These are phyloP conservation scores for Podospora sp. DNA, from an alignment of 495 filamentous ascomycete species.

Conservation along the genomic window DNA sequence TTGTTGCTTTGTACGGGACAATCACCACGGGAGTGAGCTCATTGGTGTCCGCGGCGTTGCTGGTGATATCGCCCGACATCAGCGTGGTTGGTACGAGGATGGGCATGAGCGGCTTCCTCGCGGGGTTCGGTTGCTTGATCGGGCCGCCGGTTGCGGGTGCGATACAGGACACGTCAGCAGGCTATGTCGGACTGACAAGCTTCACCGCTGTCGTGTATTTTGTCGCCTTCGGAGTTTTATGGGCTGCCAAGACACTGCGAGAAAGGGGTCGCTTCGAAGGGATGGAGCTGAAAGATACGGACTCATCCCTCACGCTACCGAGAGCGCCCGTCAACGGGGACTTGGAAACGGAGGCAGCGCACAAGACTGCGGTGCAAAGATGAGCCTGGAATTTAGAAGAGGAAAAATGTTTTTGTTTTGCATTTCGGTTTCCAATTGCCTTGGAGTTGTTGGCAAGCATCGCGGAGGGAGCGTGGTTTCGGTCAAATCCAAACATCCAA, in stretches of 20 bases:
- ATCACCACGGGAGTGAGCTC: slow-evolving; percentile 44
- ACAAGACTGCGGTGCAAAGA: too few species aligned
- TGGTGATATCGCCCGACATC: slow-evolving; percentile 30
- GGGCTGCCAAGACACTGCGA: not conserved
- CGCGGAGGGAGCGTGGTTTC: too few species aligned
- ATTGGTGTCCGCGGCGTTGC: slow-evolving; percentile 36
- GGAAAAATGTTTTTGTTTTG: too few species aligned
- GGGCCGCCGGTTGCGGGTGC: slow-evolving; percentile 13
- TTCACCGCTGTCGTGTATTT: slow-evolving; percentile 8
- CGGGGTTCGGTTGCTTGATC: slow-evolving; percentile 9
- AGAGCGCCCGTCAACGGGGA: too few species aligned
- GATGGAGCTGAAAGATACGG: not conserved
- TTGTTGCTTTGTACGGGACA: slow-evolving; percentile 45
- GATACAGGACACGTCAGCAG: slow-evolving; percentile 2
- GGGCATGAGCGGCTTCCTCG: slow-evolving; percentile 37
- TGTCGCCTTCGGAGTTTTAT: slow-evolving; percentile 2
- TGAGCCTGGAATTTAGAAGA: too few species aligned
- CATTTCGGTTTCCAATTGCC: too few species aligned
- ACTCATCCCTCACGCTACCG: not conserved
- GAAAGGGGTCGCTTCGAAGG: not conserved
- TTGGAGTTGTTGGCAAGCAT: too few species aligned
- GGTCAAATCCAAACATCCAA: too few species aligned
- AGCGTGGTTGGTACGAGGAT: slow-evolving; percentile 40
- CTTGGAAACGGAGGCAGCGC: too few species aligned
- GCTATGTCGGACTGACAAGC: not conserved